Conservation (phyloP, 306 rosid species). For the Dryas drummondii region DNA sequence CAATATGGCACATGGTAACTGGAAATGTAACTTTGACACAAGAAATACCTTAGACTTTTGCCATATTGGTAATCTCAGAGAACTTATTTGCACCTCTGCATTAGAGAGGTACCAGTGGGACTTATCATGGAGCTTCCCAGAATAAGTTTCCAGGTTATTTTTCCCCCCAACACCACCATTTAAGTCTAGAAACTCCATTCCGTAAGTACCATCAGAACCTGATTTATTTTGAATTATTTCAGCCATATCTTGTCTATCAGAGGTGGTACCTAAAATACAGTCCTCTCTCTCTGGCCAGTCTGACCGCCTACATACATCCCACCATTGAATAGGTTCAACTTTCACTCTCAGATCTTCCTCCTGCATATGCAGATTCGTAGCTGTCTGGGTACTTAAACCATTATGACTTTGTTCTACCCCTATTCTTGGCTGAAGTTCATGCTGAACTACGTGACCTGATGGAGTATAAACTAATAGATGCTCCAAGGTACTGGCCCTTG, state of each 20-base stretch:
- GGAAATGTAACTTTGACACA: slow-evolving; percentile 24
- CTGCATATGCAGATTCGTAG: slow-evolving; percentile 51
- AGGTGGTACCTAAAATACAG: slow-evolving; percentile 31
- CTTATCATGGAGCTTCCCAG: slow-evolving; percentile 50
- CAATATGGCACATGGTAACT: slow-evolving; percentile 6
- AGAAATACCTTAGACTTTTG: slow-evolving; percentile 72
- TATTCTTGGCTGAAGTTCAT: slow-evolving; percentile 68
- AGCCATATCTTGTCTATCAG: slow-evolving; percentile 46
- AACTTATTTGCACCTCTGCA: slow-evolving; percentile 81
- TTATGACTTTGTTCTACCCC: slow-evolving; percentile 54
- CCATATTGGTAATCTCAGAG: slow-evolving; percentile 73
- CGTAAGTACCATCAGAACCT: slow-evolving; percentile 37
- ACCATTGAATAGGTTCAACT: slow-evolving; percentile 93
- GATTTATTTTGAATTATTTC: slow-evolving; percentile 44
- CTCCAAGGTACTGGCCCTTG: slow-evolving; percentile 63
- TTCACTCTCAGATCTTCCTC: slow-evolving; percentile 84
- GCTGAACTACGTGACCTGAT: slow-evolving; percentile 91
- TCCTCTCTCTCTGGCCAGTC: slow-evolving; percentile 85
- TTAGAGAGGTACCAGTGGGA: slow-evolving; percentile 71
- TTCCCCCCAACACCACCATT: slow-evolving; percentile 37
- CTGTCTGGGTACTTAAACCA: slow-evolving; percentile 44
- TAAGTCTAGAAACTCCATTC: slow-evolving; percentile 37
- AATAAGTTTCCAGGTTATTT: slow-evolving; percentile 23
- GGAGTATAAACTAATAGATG: slow-evolving; percentile 81
- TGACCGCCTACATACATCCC: slow-evolving; percentile 90